Conservation (phyloP, 208 protist genomes). For the Entamoeba moshkovskii region DNA sequence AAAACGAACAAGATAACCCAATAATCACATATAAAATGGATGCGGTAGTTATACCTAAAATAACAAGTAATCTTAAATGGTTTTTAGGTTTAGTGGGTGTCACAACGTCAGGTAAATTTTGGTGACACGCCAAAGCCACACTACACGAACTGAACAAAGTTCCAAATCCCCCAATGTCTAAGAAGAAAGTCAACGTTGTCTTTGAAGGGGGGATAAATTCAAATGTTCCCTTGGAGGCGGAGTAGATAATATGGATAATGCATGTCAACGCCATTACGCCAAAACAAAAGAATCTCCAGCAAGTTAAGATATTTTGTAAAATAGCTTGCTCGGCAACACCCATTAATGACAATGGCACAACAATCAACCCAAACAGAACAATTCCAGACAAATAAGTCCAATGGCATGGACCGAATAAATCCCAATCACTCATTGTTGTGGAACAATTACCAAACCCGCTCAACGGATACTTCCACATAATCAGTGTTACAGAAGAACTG, state of each 20-base stretch:
- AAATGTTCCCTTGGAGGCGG: not conserved
- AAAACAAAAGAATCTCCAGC: not conserved
- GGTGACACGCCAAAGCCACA: not conserved
- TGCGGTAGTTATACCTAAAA: not conserved
- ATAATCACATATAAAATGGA: not conserved
- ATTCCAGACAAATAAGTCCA: not conserved
- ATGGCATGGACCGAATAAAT: not conserved
- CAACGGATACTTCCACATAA: not conserved
- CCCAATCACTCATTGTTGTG: not conserved
- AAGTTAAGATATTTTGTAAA: not conserved
- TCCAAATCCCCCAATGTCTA: not conserved
- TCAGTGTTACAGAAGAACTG: not conserved
- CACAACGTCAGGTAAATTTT: not conserved
- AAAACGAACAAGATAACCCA: not conserved
- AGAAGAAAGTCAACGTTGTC: not conserved
- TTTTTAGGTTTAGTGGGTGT: not conserved
- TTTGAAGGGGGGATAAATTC: not conserved
- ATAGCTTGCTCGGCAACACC: not conserved
- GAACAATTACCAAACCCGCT: not conserved
- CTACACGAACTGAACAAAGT: not conserved
- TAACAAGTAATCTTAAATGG: not conserved
- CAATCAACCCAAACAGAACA: not conserved
- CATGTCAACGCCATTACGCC: not conserved
- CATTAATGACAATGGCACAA: not conserved
- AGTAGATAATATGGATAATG: not conserved